Evolutionary conservation across 2,329 filamentous ascomycete genomes (phyloP).

Genomic region (Aspergillus texensis): DNA sequence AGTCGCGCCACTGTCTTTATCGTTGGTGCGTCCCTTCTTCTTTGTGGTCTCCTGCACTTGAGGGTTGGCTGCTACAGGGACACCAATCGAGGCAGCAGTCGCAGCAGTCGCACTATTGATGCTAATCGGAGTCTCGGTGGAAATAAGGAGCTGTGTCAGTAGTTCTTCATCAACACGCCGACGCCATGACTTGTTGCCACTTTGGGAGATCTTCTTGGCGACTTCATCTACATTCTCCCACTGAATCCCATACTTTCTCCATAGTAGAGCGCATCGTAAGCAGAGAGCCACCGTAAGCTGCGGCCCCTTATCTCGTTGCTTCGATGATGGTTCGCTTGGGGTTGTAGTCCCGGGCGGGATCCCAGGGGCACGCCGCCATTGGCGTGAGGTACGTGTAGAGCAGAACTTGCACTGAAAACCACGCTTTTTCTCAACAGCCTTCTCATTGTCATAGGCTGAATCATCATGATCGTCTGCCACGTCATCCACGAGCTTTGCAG

Average conservation of each 20-base stretch:
- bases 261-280: slow-evolving; percentile 85
- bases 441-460: slow-evolving; percentile 90
- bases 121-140: slow-evolving; percentile 48
- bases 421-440: slow-evolving; percentile 76
- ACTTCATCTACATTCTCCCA: slow-evolving; percentile 95
- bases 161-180: slow-evolving; percentile 90
- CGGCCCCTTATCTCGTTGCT: slow-evolving; percentile 75
- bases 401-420: slow-evolving; percentile 96
- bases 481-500: slow-evolving; percentile 82
- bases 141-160: slow-evolving; percentile 48
- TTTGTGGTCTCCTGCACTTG: slow-evolving; percentile 56
- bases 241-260: slow-evolving; percentile 93
- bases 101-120: slow-evolving; percentile 47
- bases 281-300: slow-evolving; percentile 82
- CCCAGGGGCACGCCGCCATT: slow-evolving; percentile 89
- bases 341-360: slow-evolving; percentile 71
- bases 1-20: slow-evolving; percentile 54
- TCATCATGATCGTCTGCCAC: slow-evolving; percentile 91
- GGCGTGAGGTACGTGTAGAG: slow-evolving; percentile 73
- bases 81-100: slow-evolving; percentile 47
- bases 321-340: slow-evolving; percentile 64
- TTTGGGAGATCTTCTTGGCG: slow-evolving; percentile 79
- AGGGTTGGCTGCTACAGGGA: slow-evolving; percentile 40
- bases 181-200: slow-evolving; percentile 81
- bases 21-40: slow-evolving; percentile 60